A percentile compares a stretch with the other conserved stretches of the same genome.
Evolutionary conservation across 495 filamentous ascomycete species (phyloP).

Genomic region (Xylaria curta): DNA sequence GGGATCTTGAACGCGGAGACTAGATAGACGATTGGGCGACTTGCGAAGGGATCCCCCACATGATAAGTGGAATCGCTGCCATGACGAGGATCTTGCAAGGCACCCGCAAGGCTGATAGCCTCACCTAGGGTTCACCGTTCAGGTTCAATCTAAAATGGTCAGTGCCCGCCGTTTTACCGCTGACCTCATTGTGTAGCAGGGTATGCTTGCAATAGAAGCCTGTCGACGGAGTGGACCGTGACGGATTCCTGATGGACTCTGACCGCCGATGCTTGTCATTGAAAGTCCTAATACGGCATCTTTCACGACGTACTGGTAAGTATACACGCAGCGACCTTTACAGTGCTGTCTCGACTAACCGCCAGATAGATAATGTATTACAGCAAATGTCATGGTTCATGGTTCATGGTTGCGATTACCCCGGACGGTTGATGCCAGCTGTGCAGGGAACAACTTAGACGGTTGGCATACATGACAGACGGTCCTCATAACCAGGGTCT

Average conservation of each 20-base stretch:
- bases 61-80: conserved; percentile 19
- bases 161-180: conserved; percentile 1
- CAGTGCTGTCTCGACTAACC: conserved; percentile 3
- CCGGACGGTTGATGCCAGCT: conserved; percentile 21
- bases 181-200: conserved; percentile 13
- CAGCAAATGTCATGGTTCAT: background rate
- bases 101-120: conserved; percentile 37
- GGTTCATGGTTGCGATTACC: conserved; percentile 12
- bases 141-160: conserved; percentile 4
- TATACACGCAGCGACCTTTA: background rate
- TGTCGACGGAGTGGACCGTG: conserved; percentile 10
- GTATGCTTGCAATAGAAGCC: background rate
- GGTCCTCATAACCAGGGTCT: background rate
- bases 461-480: conserved; percentile 11
- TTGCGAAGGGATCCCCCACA: conserved; percentile 40
- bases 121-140: conserved; percentile 13
- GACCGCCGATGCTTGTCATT: background rate
- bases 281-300: conserved; percentile 13
- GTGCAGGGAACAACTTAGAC: conserved; percentile 18
- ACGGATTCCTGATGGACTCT: conserved; percentile 14
- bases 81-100: conserved; percentile 29
- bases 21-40: conserved; percentile 38
- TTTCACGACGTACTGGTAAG: background rate
- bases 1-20: conserved; percentile 21
- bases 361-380: background rate